Base-by-base conservation (phyloP, 257 asterid genomes). In the Penstemon eatonii region DNA sequence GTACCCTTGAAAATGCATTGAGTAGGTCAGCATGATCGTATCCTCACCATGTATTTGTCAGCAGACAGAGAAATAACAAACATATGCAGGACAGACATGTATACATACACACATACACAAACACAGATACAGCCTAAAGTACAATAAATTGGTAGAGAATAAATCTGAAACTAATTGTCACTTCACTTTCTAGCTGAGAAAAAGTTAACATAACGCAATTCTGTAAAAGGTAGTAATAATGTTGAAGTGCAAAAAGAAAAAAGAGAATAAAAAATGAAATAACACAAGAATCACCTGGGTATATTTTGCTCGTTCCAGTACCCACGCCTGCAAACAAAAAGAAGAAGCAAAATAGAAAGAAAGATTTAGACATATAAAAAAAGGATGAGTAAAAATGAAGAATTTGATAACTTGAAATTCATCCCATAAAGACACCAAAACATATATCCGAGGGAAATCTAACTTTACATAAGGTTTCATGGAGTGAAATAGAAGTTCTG, bases 291-390 rank as follows among this genome's bases (percentile, higher is more conserved):
- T 78, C 70, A 92, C 99, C 97, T 88, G 75, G n/a, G 89, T 81
- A 67, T 88, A 93, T 54, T 83, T 93, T 75, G 92, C 96, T 74
- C 66, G 79, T 78, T 88, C 99, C 79, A 93, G 75, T 60, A 81
- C 62, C 96, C 94, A 85, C 0, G 96, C 78, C 97, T 92, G 94
- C 77, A 76, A 72, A 18, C 6, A 60, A 19, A 65, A 19, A 54
- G 52, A 56, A 18, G 19, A 68, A 53, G 8, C 66, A 62, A 46
- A 36, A 57, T 18, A 36, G 47, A 33, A 62, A 60, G 8, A 44
- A 61, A 36, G 40, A 68, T 46, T 38, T 18, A 52, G 53, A 53
- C 73, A 12, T 53, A 65, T 8, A 25, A 1, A 25, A 25, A 25
- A 25, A 25, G 33, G 33, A 25, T 25, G 33, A 25, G 33, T 25